phyloP scores from a whole-genome alignment of 2,329 filamentous ascomycete species.

The Fusarium heterosporum region DNA sequence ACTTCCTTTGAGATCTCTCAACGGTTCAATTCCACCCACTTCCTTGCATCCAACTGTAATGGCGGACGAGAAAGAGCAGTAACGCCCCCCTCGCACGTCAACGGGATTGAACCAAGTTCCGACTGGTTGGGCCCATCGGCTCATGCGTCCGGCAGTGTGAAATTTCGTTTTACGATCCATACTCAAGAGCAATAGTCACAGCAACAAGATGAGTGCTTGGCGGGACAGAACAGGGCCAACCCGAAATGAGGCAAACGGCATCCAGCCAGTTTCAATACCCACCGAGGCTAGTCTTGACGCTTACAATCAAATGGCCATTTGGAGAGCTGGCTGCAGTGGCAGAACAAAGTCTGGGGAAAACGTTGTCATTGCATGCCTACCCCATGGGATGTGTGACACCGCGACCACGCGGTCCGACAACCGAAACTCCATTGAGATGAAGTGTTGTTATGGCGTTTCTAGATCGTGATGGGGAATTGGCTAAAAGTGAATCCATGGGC shows the following conservation, averaged over 20 bases:
- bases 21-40: not conserved
- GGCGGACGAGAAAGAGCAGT: not conserved
- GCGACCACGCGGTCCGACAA: constrained; percentile 7
- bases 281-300: too few species aligned
- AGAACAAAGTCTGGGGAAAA: constrained; percentile 25
- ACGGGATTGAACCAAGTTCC: constrained; percentile 8
- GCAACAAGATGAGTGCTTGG: constrained; percentile 6
- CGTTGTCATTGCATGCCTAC: constrained; percentile 5
- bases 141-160: constrained; percentile 32
- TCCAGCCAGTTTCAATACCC: too few species aligned
- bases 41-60: not conserved
- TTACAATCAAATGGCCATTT: not conserved
- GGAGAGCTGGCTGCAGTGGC: constrained; percentile 4
- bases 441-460: constrained; percentile 15
- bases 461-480: constrained; percentile 10
- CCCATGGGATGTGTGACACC: constrained; percentile 4
- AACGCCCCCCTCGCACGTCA: constrained; percentile 19
- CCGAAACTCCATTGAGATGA: constrained; percentile 9
- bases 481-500: not conserved
- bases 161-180: constrained; percentile 15
- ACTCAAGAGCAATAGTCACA: constrained; percentile 5
- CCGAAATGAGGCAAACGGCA: constrained; percentile 6
- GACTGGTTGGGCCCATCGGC: constrained; percentile 27
- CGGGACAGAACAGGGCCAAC: constrained; percentile 16
- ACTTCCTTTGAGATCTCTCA: not conserved